Conservation (phyloP, 2,329 filamentous ascomycete species). For the Cordyceps tenuipes region DNA sequence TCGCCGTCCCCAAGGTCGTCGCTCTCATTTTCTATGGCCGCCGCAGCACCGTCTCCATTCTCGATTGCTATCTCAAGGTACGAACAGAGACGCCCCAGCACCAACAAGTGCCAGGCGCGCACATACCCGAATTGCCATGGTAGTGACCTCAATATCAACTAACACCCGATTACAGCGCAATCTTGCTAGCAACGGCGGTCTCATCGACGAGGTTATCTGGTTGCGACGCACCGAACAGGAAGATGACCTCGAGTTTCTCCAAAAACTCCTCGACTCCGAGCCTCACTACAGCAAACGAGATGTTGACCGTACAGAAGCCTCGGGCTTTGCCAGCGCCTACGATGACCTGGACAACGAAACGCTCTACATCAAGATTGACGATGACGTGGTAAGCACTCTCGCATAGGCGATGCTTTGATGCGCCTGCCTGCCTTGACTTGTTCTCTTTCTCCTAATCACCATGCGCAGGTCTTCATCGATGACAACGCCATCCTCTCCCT, state of each 20-base stretch:
- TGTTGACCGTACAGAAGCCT: conserved; percentile 24
- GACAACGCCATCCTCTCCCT: conserved; percentile 41
- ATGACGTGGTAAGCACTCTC: conserved; percentile 27
- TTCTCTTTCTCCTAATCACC: conserved; percentile 1
- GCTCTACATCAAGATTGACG: conserved; percentile 31
- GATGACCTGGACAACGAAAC: conserved; percentile 38
- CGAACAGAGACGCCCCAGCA: background rate
- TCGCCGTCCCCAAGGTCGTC: conserved; percentile 26
- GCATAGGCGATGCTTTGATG: background rate
- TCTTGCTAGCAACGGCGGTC: conserved; percentile 34
- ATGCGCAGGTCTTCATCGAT: conserved; percentile 26
- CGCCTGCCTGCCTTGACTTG: background rate
- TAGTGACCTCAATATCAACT: background rate
- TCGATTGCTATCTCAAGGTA: conserved; percentile 39
- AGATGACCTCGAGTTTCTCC: conserved; percentile 31
- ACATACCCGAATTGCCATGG: background rate
- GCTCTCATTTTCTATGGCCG: conserved; percentile 40
- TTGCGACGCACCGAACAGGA: conserved; percentile 32
- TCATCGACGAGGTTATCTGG: conserved; percentile 37
- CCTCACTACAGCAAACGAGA: conserved; percentile 30
- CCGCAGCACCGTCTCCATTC: conserved; percentile 33
- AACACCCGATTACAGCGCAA: conserved; percentile 26
- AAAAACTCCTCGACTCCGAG: conserved; percentile 28
- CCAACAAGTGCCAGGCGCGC: background rate
- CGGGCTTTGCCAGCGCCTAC: conserved; percentile 32